phyloP scores from a whole-genome alignment of 805 yeast species.

The Kluyveromyces nonfermentans region DNA sequence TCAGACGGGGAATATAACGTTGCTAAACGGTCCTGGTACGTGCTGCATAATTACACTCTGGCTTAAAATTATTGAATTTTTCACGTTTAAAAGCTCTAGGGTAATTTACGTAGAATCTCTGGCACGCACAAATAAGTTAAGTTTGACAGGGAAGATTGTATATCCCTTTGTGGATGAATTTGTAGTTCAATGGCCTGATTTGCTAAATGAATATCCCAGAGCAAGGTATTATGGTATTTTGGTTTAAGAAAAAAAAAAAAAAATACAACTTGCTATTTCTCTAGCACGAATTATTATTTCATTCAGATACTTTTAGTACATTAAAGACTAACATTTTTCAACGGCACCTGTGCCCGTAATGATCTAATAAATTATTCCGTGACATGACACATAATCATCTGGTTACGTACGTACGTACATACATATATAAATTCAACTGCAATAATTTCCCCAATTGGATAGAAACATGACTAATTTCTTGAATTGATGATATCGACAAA shows the following conservation, averaged over 20 bases:
- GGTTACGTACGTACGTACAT: no score
- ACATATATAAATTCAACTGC: no score
- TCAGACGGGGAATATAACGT: slow-evolving; percentile 19
- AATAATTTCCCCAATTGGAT: background rate
- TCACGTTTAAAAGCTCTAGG: slow-evolving; percentile 42
- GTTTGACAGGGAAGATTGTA: slow-evolving; percentile 66
- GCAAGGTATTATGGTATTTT: slow-evolving; percentile 74
- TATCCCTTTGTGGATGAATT: slow-evolving; percentile 68
- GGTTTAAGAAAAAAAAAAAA: slow-evolving; percentile 44
- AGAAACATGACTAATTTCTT: slow-evolving; percentile 43
- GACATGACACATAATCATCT: slow-evolving; percentile 5
- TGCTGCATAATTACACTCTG: slow-evolving; percentile 26
- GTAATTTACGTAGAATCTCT: slow-evolving; percentile 79
- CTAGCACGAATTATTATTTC: no score
- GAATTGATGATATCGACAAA: slow-evolving; percentile 92
- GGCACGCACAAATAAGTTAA: slow-evolving; percentile 68
- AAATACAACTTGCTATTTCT: no score
- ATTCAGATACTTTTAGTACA: no score
- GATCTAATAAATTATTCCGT: slow-evolving; percentile 1
- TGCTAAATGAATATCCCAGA: slow-evolving; percentile 37
- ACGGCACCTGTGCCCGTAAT: no score
- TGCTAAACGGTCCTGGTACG: slow-evolving; percentile 34
- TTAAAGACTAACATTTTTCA: no score
- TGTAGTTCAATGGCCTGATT: slow-evolving; percentile 80
- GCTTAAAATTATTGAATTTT: slow-evolving; percentile 20